Base-by-base conservation (phyloP, 371 early-diverging fungal species). In the Actinomortierella wolfii region DNA sequence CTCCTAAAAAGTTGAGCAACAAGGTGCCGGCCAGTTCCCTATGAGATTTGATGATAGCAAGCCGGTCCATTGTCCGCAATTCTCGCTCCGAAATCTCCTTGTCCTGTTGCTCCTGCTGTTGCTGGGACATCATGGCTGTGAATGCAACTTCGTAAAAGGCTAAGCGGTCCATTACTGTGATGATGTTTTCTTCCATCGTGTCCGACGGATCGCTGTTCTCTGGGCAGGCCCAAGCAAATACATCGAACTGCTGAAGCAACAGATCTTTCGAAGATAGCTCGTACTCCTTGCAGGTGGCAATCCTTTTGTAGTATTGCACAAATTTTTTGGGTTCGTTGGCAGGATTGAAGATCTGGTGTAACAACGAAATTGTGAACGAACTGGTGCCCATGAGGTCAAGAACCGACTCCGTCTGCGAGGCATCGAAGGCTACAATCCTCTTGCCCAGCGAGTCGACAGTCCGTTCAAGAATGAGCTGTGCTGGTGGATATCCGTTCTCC, bases 21-120 rank as follows among this genome's bases (percentile, higher is more conserved):
- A 73, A 18, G 0, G 67, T 73, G 0, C 74, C 74, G 1, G 74
- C 74, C n/a, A 73, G 54, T 26, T 67, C 67, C 13, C 74, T 67
- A 42, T 73, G 74, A 1, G 67, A 62, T 39, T 63, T 73, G 46
- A 73, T 63, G 53, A 67, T 67, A 3, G 67, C 67, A 24, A 73
- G 46, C 18, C 74, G 63, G 13, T 73, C 74, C 2, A 57, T 55
- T 0, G 61, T 63, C 18, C 67, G 66, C 23, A 67, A 56, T 13
- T 67, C 74, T 0, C 63, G 48, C 44, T 73, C 59, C 23, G 66
- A 62, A 21, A 66, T 59, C 40, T 59, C 62, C 40, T 62, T 59
- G 26, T 67, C 73, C 41, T 73, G 62, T 26, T 52, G 54, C 57
- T 66, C 67, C 1, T 61, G 63, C 42, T 67, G 73, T 18, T 73